phyloP scores from a whole-genome alignment of 495 filamentous ascomycete species.

The Delitschia confertaspora region DNA sequence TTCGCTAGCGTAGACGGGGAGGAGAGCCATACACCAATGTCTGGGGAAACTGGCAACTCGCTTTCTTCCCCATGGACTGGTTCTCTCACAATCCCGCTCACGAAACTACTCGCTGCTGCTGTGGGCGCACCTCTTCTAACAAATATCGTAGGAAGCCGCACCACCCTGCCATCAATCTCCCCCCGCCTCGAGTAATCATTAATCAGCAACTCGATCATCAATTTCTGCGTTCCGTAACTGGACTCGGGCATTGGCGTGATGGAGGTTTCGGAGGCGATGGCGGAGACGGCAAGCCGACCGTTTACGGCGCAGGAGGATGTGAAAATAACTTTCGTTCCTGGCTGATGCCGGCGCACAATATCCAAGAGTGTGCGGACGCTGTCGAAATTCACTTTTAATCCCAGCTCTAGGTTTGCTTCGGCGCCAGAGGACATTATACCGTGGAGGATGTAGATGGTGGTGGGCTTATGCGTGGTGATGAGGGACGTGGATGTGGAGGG shows the following conservation, averaged over 20 bases:
- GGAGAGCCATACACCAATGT: slow-evolving; percentile 33
- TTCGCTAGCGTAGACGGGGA: slow-evolving; percentile 21
- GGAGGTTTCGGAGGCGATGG: slow-evolving; percentile 19
- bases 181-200: slow-evolving; percentile 28
- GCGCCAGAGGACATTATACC: slow-evolving; percentile 26
- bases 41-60: slow-evolving; percentile 24
- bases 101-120: slow-evolving; percentile 25
- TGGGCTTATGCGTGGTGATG: neutral
- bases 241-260: slow-evolving; percentile 25
- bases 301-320: slow-evolving; percentile 24
- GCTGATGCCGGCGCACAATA: slow-evolving; percentile 9
- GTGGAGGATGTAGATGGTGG: slow-evolving; percentile 26
- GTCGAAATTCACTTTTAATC: slow-evolving; percentile 27
- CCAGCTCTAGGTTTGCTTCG: slow-evolving; percentile 26
- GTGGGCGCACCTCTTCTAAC: slow-evolving; percentile 25
- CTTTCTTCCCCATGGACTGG: slow-evolving; percentile 25
- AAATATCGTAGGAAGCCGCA: slow-evolving; percentile 26
- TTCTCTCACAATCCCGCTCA: slow-evolving; percentile 26
- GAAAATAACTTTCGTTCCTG: slow-evolving; percentile 27
- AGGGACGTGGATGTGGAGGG: slow-evolving; percentile 8
- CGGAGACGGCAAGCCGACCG: slow-evolving; percentile 19
- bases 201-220: slow-evolving; percentile 27
- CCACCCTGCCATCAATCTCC: slow-evolving; percentile 24
- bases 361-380: slow-evolving; percentile 25
- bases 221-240: slow-evolving; percentile 26